These are phyloP conservation scores for Cephalotrichum gorgonifer DNA, from an alignment of 2,329 filamentous ascomycete genomes.

Conservation along the genomic window DNA sequence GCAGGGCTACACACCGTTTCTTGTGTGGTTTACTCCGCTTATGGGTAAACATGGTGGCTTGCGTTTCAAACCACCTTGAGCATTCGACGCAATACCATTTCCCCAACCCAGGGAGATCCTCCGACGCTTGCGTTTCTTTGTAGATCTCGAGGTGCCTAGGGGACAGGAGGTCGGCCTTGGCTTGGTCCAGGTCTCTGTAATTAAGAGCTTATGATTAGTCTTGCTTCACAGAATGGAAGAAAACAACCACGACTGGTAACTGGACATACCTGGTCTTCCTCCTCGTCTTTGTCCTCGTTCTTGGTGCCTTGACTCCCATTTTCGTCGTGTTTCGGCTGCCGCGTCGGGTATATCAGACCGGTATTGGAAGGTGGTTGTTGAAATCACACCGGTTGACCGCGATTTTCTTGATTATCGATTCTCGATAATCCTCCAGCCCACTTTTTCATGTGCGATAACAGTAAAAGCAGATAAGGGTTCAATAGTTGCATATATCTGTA, in stretches of 20 bases:
- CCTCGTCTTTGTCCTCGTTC: slow-evolving; percentile 64
- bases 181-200: slow-evolving; percentile 79
- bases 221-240: not conserved
- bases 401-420: not conserved
- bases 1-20: slow-evolving; percentile 52
- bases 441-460: too few relatives aligned
- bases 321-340: slow-evolving; percentile 11
- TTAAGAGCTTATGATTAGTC: slow-evolving; percentile 6
- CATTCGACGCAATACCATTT: slow-evolving; percentile 85
- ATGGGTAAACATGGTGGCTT: slow-evolving; percentile 65
- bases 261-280: slow-evolving; percentile 51
- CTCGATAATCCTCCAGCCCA: not conserved
- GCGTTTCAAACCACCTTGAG: slow-evolving; percentile 91
- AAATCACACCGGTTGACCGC: too few relatives aligned
- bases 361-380: too few relatives aligned
- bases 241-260: not conserved
- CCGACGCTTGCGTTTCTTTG: slow-evolving; percentile 66
- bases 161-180: slow-evolving; percentile 70
- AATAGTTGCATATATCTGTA: not conserved
- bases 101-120: slow-evolving; percentile 83
- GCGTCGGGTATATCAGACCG: not conserved
- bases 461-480: not conserved
- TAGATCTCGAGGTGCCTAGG: slow-evolving; percentile 72
- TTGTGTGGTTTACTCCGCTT: slow-evolving; percentile 86
- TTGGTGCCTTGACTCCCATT: slow-evolving; percentile 61